phyloP scores from a whole-genome alignment of 345 rosid genomes.

The Psidium friedrichsthalianum region DNA sequence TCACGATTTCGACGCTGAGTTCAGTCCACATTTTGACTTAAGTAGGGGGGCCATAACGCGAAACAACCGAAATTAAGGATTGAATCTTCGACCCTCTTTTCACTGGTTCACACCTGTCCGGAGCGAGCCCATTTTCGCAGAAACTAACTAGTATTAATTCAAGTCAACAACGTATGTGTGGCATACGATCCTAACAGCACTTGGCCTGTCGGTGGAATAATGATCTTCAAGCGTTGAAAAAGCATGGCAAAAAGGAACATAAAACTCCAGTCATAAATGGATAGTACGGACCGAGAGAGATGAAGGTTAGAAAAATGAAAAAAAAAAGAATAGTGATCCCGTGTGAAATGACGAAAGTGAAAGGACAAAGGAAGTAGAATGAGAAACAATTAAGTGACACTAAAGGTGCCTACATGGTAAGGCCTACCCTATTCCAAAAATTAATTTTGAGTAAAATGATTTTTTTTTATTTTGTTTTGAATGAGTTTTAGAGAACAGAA shows the following conservation, averaged over 20 bases:
- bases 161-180: background rate
- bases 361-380: too few species aligned
- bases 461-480: too few species aligned
- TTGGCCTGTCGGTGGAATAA: background rate
- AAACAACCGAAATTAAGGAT: background rate
- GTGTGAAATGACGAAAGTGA: too few species aligned
- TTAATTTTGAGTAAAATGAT: too few species aligned
- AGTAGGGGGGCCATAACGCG: background rate
- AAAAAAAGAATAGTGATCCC: too few species aligned
- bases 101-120: background rate
- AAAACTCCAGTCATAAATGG: too few species aligned
- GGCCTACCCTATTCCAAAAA: too few species aligned
- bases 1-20: background rate
- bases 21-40: background rate
- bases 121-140: background rate
- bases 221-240: background rate
- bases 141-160: background rate
- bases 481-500: too few species aligned
- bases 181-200: rapidly evolving
- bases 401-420: too few species aligned
- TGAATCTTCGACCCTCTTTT: background rate
- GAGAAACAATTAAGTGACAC: too few species aligned
- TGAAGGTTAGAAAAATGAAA: too few species aligned
- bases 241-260: background rate
- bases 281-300: background rate